Evolutionary conservation across 768 basidiomycete species (phyloP).

Genomic region (Kwoniella bestiolae): DNA sequence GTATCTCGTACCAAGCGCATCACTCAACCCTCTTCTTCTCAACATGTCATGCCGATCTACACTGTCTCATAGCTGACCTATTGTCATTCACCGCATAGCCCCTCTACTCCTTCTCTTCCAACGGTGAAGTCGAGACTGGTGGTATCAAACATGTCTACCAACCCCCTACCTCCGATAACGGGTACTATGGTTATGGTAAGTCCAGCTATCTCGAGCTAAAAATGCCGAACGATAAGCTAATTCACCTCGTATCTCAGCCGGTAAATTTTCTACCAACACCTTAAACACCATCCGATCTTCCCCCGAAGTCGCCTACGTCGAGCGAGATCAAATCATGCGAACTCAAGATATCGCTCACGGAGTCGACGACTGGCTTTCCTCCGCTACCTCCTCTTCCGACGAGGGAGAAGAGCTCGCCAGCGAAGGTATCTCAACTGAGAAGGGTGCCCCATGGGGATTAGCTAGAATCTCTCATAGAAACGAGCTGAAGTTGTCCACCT

Average conservation of each 20-base stretch:
- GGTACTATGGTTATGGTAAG: constrained; percentile 64
- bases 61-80: too few relatives aligned
- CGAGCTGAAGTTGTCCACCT: constrained; percentile 76
- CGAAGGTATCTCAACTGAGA: constrained; percentile 37
- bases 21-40: background rate
- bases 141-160: constrained; percentile 73
- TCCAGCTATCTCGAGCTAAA: constrained; percentile 14
- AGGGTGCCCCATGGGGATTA: constrained; percentile 70
- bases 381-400: constrained; percentile 13
- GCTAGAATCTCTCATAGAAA: constrained; percentile 89
- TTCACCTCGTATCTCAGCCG: constrained; percentile 59
- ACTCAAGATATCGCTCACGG: constrained; percentile 64
- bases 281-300: constrained; percentile 75
- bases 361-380: constrained; percentile 38
- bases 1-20: background rate
- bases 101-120: constrained; percentile 33
- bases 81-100: constrained; percentile 45
- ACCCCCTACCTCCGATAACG: constrained; percentile 63
- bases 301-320: constrained; percentile 91
- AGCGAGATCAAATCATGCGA: constrained; percentile 90
- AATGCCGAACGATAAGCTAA: constrained; percentile 1
- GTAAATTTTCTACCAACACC: constrained; percentile 71
- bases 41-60: background rate
- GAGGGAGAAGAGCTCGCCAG: constrained; percentile 25
- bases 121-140: constrained; percentile 41